Conservation (phyloP, 169 alveolate genomes). For the Eimeria maxima region DNA sequence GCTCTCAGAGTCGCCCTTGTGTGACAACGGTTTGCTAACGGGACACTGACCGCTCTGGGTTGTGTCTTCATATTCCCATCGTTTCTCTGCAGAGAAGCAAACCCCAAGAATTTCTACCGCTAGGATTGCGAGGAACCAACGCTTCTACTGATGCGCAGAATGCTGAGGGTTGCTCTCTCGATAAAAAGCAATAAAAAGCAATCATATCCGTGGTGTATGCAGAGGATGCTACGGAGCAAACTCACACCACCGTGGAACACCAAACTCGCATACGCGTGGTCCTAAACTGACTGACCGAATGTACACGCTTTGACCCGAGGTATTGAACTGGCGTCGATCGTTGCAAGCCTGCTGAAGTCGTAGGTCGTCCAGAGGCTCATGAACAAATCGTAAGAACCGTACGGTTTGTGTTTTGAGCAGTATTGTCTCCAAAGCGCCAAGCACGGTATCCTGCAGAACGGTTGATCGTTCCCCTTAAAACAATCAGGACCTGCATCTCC, state of each 20-base stretch:
- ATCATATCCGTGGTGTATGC: background rate
- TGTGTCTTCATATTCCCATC: constrained; percentile 38
- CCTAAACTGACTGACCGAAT: constrained; percentile 28
- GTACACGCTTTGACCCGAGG: constrained; percentile 45
- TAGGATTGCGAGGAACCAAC: background rate
- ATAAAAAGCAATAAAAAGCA: background rate
- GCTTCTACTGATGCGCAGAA: background rate
- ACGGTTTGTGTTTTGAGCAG: background rate
- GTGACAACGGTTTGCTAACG: background rate
- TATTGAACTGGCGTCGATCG: background rate
- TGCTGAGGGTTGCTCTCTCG: background rate
- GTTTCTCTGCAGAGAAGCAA: constrained; percentile 13
- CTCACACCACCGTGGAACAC: background rate
- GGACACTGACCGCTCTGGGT: constrained; percentile 35
- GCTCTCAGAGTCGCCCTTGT: background rate
- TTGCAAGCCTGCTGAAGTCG: constrained; percentile 2
- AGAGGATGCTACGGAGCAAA: background rate
- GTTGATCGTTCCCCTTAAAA: constrained; percentile 39
- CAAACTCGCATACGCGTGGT: background rate
- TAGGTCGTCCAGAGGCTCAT: constrained; percentile 10
- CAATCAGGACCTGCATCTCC: constrained; percentile 66
- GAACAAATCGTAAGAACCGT: constrained; percentile 21
- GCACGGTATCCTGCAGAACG: constrained; percentile 49
- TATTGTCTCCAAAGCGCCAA: constrained; percentile 15
- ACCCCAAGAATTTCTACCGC: background rate